Base-by-base conservation (phyloP, 2,329 filamentous ascomycete species). In the Mollisiaceae sp. region DNA sequence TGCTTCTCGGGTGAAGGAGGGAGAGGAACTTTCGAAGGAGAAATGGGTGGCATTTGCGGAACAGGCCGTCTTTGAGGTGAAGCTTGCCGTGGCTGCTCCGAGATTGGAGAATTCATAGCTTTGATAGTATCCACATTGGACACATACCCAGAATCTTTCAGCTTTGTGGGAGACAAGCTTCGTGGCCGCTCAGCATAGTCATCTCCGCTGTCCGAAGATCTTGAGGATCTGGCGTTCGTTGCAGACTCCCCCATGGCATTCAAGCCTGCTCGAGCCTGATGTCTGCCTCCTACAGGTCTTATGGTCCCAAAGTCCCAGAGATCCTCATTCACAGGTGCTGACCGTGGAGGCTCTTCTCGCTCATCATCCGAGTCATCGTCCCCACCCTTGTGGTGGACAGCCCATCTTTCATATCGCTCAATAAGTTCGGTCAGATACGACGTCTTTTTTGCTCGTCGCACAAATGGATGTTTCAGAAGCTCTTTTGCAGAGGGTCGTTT, bases 251-350 rank as follows among this genome's bases (percentile, higher is more conserved):
- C 93, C 88, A 97, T 88, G 0, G 88, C 83, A 71, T 90, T 85
- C 58, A 92, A 81, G 2, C 89, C 89, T 0, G 84, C 83, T 56
- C 87, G 80, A 55, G 86, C 75, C 36, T 83, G 84, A 67, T 89
- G 88, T 35, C 87, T 85, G 62, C 89, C 87, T 38, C 85, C 86
- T n/a, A 90, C 89, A 6, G 96, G 89, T 64, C 94, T 86, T 60
- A 99, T 92, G 0, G 95, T 99, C 52, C 95, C 95, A 81, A 99
- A 99, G 78, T 99, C 95, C 95, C 95, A 99, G 76, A 98, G 87
- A 77, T 98, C 95, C 76, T 97, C 92, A 67, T 90, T 85, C 8
- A 86, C 81, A 20, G 80, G 80, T 69, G 82, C 79, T n/a, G 79
- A 77, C 69, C 77, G 73, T 60, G 77, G 73, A 55, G 79, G 74